Evolutionary conservation across 179 eudicot species (phyloP).

Genomic region (Pouteria campechiana): DNA sequence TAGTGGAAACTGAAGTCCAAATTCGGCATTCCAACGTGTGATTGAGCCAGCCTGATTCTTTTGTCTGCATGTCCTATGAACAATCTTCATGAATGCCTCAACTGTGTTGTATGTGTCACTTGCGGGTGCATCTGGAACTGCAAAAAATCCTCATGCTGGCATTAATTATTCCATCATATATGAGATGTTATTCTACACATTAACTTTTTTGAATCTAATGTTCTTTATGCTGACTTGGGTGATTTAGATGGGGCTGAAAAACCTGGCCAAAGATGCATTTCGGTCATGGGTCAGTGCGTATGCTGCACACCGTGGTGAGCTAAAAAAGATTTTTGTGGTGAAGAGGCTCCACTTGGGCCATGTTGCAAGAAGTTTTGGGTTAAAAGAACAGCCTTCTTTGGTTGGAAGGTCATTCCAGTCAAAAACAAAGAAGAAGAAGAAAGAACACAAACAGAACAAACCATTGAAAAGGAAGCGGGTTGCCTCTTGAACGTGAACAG

Average conservation of each 20-base stretch:
- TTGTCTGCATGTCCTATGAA: no score
- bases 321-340: conserved; percentile 79
- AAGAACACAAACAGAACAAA: conserved; percentile 33
- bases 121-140: no score
- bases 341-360: conserved; percentile 95
- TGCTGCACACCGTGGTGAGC: conserved; percentile 87
- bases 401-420: conserved; percentile 65
- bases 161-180: no score
- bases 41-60: no score
- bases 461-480: conserved; percentile 31
- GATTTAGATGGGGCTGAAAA: conserved; percentile 56
- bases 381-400: conserved; percentile 85
- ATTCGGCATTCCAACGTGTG: no score
- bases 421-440: conserved; percentile 58
- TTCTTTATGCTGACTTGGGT: conserved; percentile 8
- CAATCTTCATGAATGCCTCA: no score
- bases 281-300: conserved; percentile 93
- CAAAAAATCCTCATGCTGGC: no score
- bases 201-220: not conserved
- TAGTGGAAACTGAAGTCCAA: no score
- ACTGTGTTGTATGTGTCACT: no score
- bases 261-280: conserved; percentile 68
- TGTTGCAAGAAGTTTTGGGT: conserved; percentile 84
- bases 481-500: no score
- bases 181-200: no score